Evolutionary conservation across 129 eudicot genomes (phyloP).

Genomic region (Chrysanthemum lavandulifolium): DNA sequence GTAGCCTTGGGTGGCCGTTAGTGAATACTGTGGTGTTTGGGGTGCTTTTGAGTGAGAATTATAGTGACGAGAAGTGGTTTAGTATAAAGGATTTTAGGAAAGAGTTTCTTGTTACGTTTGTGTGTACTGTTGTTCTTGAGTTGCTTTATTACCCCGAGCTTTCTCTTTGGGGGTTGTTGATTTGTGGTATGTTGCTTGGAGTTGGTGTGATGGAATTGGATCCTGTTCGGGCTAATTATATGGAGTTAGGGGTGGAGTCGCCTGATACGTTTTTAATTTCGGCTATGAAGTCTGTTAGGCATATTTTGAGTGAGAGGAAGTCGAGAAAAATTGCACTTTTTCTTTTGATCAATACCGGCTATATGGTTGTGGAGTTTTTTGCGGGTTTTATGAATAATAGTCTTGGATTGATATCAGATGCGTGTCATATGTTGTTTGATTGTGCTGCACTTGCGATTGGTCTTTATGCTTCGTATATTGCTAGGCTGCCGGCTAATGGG

Average conservation of each 20-base stretch:
- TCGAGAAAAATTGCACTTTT: conserved; percentile 95
- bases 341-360: conserved; percentile 82
- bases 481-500: conserved; percentile 77
- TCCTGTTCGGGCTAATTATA: conserved; percentile 37
- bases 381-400: conserved; percentile 98
- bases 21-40: conserved; percentile 90
- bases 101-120: conserved; percentile 80
- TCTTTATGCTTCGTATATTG: conserved; percentile 83
- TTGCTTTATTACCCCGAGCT: conserved; percentile 81
- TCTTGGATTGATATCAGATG: conserved; percentile 97
- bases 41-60: conserved; percentile 85
- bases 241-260: conserved; percentile 67
- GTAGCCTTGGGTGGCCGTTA: conserved; percentile 78
- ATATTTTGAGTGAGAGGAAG: conserved; percentile 78
- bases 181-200: conserved; percentile 71
- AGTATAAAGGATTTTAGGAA: conserved; percentile 60
- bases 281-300: conserved; percentile 69
- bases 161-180: conserved; percentile 84
- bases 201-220: conserved; percentile 64
- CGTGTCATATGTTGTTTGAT: conserved; percentile 97
- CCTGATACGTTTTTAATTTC: conserved; percentile 45
- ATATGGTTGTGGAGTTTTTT: conserved; percentile 92
- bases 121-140: conserved; percentile 65
- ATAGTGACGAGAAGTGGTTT: conserved; percentile 53
- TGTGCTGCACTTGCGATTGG: conserved; percentile 98